A percentile compares a stretch with the other conserved stretches of the same genome.
These are phyloP conservation scores for Fusarium decemcellulare DNA, from an alignment of 2,329 filamentous ascomycete species.

Conservation along the genomic window DNA sequence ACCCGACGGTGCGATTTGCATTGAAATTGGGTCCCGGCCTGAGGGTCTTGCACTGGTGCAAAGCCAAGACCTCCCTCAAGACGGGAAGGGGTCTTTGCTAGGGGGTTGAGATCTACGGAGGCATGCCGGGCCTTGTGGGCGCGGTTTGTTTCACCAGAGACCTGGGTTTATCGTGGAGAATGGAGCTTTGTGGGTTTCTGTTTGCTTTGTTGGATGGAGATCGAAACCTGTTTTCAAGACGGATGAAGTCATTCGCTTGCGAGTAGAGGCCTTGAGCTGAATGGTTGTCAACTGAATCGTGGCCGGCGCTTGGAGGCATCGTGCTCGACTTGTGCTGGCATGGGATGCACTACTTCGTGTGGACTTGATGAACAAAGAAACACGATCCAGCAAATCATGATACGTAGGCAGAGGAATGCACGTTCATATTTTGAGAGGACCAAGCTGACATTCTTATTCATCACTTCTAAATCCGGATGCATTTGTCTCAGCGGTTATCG, in stretches of 20 bases:
- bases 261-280: too few relatives aligned
- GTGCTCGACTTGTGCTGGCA: too few relatives aligned
- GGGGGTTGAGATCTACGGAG: slow-evolving; percentile 19
- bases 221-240: not conserved
- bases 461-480: not conserved
- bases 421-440: too few relatives aligned
- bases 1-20: slow-evolving; percentile 17
- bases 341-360: too few relatives aligned
- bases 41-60: slow-evolving; percentile 18
- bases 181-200: slow-evolving; percentile 9
- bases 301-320: too few relatives aligned
- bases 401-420: not conserved
- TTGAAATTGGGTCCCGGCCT: slow-evolving; percentile 29
- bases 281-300: too few relatives aligned
- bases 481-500: not conserved
- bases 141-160: slow-evolving; percentile 25
- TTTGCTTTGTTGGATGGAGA: slow-evolving; percentile 2
- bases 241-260: slow-evolving; percentile 27
- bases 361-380: too few relatives aligned
- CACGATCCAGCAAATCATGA: not conserved
- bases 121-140: slow-evolving; percentile 9
- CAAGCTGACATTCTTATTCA: not conserved
- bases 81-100: slow-evolving; percentile 6
- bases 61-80: slow-evolving; percentile 5
- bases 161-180: slow-evolving; percentile 4